A percentile compares a stretch with the other conserved stretches of the same genome.
Evolutionary conservation across 2,329 filamentous ascomycete genomes (phyloP).

Genomic region (Hansfordia pulvinata): DNA sequence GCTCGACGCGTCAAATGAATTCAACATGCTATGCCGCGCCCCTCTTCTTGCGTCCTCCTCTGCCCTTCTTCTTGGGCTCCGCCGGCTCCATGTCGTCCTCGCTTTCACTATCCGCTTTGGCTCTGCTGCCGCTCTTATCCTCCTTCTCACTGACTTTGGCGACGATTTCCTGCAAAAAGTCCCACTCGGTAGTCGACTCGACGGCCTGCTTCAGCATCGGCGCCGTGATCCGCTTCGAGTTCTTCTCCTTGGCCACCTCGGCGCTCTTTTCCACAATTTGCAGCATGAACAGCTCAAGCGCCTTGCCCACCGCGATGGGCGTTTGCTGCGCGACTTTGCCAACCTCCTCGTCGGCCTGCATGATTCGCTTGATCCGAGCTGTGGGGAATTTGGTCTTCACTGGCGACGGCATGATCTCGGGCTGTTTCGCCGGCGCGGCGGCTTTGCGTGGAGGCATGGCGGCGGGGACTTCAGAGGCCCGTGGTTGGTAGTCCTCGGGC

Average conservation of each 20-base stretch:
- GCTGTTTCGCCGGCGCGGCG: conserved; percentile 21
- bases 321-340: conserved; percentile 98
- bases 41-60: conserved; percentile 37
- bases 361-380: conserved; percentile 94
- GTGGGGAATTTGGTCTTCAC: conserved; percentile 96
- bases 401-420: conserved; percentile 46
- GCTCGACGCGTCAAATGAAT: too few relatives aligned
- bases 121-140: conserved; percentile 19
- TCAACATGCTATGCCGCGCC: conserved; percentile 18
- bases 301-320: conserved; percentile 89
- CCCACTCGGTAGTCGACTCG: conserved; percentile 78
- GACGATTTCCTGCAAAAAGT: conserved; percentile 87
- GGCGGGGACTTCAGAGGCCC: conserved; percentile 6
- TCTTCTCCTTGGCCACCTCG: conserved; percentile 66
- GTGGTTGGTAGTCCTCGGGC: conserved; percentile 10
- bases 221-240: conserved; percentile 80
- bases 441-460: conserved; percentile 26
- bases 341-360: conserved; percentile 98
- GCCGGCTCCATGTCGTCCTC: conserved; percentile 34
- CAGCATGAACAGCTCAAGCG: conserved; percentile 96
- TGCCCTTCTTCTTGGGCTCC: conserved; percentile 30
- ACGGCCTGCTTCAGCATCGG: conserved; percentile 87
- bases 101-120: conserved; percentile 37
- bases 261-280: conserved; percentile 81
- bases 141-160: conserved; percentile 55